Conservation (phyloP, 192 early-diverging fungal species). For the Linnemannia exigua region DNA sequence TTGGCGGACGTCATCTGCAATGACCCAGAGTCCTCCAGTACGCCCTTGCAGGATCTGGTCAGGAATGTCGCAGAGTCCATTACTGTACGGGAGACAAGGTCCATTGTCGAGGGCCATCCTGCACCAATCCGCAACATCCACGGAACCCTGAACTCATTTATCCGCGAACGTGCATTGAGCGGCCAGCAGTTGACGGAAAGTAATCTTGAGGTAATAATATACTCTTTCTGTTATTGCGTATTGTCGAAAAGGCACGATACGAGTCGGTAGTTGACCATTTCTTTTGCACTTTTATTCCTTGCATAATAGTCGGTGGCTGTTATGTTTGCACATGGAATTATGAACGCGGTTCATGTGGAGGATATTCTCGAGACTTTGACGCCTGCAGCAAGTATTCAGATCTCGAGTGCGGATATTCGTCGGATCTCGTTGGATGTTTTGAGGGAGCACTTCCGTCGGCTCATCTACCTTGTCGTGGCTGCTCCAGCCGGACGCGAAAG, state of each 20-base stretch:
- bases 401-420: slow-evolving; percentile 47
- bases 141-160: slow-evolving; percentile 40
- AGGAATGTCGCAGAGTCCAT: slow-evolving; percentile 48
- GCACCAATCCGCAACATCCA: slow-evolving; percentile 55
- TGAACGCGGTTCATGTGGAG: slow-evolving; percentile 54
- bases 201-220: slow-evolving; percentile 40
- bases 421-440: slow-evolving; percentile 50
- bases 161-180: slow-evolving; percentile 44
- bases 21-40: slow-evolving; percentile 29
- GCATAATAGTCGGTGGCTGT: slow-evolving; percentile 41
- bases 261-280: not conserved
- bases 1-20: slow-evolving; percentile 57
- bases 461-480: slow-evolving; percentile 54
- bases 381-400: slow-evolving; percentile 34
- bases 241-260: not conserved
- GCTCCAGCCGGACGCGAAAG: slow-evolving; percentile 48
- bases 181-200: slow-evolving; percentile 49
- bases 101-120: slow-evolving; percentile 48
- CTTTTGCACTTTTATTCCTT: not conserved
- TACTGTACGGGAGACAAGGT: slow-evolving; percentile 50
- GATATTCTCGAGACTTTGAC: slow-evolving; percentile 39
- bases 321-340: slow-evolving; percentile 51
- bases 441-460: slow-evolving; percentile 46
- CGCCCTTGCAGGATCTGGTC: slow-evolving; percentile 44
- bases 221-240: not conserved